Conservation (phyloP, 768 basidiomycete genomes). For the Goffeauzyma gilvescens region DNA sequence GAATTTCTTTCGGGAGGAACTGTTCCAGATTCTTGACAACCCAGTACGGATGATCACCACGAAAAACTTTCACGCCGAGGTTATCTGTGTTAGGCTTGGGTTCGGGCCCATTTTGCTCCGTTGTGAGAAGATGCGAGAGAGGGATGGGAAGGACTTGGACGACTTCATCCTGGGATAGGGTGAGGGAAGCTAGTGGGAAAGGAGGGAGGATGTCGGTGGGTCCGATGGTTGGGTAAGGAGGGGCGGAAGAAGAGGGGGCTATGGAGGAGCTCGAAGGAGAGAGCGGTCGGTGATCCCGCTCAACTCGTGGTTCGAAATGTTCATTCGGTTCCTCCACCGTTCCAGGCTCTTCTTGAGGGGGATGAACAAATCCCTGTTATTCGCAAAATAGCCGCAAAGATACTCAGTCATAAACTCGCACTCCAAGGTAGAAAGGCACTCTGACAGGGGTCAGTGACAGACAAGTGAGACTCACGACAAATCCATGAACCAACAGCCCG, state of each 20-base stretch:
- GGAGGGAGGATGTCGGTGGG: constrained; percentile 9
- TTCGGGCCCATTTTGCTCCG: constrained; percentile 8
- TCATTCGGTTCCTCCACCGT: too few species aligned
- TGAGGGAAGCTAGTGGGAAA: constrained; percentile 12
- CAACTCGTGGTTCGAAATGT: too few species aligned
- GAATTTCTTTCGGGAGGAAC: not conserved
- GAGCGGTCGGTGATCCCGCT: too few species aligned
- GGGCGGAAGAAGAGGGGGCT: not conserved
- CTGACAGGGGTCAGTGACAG: too few species aligned
- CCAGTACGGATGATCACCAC: constrained; percentile 1
- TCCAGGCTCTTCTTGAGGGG: not conserved
- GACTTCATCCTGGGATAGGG: constrained; percentile 20
- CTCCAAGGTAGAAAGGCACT: not conserved
- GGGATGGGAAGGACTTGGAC: constrained; percentile 20
- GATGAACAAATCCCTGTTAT: not conserved
- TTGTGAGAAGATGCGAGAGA: constrained; percentile 7
- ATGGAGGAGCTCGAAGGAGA: not conserved
- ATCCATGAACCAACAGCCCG: constrained; percentile 23
- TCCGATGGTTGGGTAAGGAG: not conserved
- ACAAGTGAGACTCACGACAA: constrained; percentile 18
- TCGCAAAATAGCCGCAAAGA: constrained; percentile 3
- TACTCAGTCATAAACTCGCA: constrained; percentile 16
- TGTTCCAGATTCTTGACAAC: not conserved
- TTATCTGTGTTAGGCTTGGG: not conserved
- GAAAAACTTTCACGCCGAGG: constrained; percentile 11